Conservation (phyloP, 2,329 filamentous ascomycete genomes). For the Paramyrothecium sp. region DNA sequence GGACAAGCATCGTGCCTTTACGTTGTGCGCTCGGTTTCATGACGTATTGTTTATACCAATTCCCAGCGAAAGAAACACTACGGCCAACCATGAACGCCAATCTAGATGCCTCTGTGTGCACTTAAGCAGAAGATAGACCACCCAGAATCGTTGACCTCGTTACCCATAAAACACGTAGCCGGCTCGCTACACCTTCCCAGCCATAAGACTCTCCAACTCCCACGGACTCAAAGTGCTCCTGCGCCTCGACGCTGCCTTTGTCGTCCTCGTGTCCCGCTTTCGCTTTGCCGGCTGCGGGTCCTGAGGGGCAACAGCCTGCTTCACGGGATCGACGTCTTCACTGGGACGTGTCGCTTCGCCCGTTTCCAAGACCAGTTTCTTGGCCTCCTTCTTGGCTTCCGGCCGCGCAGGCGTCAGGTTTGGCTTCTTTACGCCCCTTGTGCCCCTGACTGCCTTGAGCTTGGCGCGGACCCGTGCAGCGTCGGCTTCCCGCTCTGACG, state of each 20-base stretch:
- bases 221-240: constrained; percentile 74
- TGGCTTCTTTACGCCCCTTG: constrained; percentile 29
- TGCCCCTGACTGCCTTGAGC: constrained; percentile 50
- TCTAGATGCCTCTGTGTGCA: not conserved
- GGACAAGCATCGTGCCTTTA: too few species aligned
- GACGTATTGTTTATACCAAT: too few species aligned
- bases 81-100: not conserved
- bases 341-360: constrained; percentile 4
- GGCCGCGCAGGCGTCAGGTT: constrained; percentile 19
- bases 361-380: constrained; percentile 4
- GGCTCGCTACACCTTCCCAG: constrained; percentile 41
- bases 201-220: constrained; percentile 67
- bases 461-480: constrained; percentile 63
- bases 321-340: constrained; percentile 33
- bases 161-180: not conserved
- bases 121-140: not conserved
- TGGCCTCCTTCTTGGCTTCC: constrained; percentile 9
- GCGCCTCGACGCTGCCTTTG: constrained; percentile 58
- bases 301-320: constrained; percentile 23
- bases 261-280: constrained; percentile 52
- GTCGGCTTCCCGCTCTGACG: constrained; percentile 62
- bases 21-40: too few species aligned
- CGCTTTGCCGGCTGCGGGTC: constrained; percentile 35
- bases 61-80: too few species aligned
- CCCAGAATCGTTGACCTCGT: not conserved